These are phyloP conservation scores for Colletotrichum costaricense DNA, from an alignment of 2,329 filamentous ascomycete genomes.

Conservation along the genomic window DNA sequence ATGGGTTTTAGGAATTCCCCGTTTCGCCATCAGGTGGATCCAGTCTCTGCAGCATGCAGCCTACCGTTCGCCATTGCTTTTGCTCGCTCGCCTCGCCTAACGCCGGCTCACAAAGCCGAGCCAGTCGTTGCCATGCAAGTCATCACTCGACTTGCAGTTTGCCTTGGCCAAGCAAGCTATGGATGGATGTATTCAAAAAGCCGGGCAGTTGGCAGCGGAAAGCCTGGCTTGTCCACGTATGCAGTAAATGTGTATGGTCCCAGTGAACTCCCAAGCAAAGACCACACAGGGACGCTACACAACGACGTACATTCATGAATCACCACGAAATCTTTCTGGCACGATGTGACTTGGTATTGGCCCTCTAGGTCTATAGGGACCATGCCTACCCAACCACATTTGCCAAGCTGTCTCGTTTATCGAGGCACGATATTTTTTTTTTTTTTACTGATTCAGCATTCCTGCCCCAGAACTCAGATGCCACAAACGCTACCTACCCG, in stretches of 20 bases:
- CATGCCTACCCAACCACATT: background rate
- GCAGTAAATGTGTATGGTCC: background rate
- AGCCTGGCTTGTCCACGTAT: background rate
- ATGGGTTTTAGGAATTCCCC: background rate
- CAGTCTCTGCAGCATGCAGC: background rate
- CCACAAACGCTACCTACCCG: background rate
- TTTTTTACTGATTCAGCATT: background rate
- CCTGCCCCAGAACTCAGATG: background rate
- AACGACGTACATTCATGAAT: background rate
- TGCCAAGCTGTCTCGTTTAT: background rate
- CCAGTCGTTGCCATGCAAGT: constrained; percentile 20
- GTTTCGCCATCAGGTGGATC: background rate
- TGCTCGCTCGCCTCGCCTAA: background rate
- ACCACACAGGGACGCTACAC: background rate
- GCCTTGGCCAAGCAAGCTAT: background rate
- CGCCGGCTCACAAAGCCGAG: constrained; percentile 10
- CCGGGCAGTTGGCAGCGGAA: background rate
- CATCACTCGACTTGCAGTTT: background rate
- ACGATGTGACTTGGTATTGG: background rate
- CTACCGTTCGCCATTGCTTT: background rate
- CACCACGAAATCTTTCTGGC: background rate
- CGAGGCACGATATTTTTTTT: background rate
- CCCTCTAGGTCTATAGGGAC: background rate
- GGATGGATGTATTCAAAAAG: background rate
- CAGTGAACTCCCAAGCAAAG: background rate